Base-by-base conservation (phyloP, 352 stramenopile genomes). In the Pythium graminicola region DNA sequence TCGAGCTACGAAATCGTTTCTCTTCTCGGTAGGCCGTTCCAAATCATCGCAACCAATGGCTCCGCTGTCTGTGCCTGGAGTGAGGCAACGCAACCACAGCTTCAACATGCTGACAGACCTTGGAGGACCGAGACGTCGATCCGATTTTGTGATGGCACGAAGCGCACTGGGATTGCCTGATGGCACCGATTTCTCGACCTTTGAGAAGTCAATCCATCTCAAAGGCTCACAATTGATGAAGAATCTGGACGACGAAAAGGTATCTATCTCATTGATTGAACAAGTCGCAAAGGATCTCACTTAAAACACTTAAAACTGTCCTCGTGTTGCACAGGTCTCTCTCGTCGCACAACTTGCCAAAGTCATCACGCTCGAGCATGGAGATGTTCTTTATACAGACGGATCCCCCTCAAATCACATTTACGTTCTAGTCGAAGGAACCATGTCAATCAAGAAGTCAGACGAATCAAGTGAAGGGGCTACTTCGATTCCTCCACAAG, bases 161-260 rank as follows among this genome's bases (percentile, higher is more conserved):
- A 55, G 33, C 10, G 38, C 50, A 4, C 26, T 61, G 19, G 45
- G 50, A 0, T n/a, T 60, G 5, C 60, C 68, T 1, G 73, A 85
- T n/a, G 70, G 64, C 7, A 60, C 67, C 0, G 72, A 87, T 33
- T 89, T 81, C 52, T 86, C 81, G 35, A 87, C 70, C 6, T 89
- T 93, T 50, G 83, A 91, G 45, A 93, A 93, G 59, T 89, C 77
- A 2, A 86, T 93, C 42, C 79, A 88, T 32, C 62, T 93, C 41
- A 93, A 91, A 52, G 80, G 76, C 10, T 91, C 83, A 13, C 70
- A 86, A 43, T 65, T 93, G 17, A 85, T 93, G 83, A 71, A 74
- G 59, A 84, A 90, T 36, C 62, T 93, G 0, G 78, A 89, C 43
- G 83, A 91, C 45, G 83, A 91, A 33, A 90, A 91, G 51, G 64